Evolutionary conservation across 2,329 filamentous ascomycete species (phyloP).

Genomic region (Fusarium compactum): DNA sequence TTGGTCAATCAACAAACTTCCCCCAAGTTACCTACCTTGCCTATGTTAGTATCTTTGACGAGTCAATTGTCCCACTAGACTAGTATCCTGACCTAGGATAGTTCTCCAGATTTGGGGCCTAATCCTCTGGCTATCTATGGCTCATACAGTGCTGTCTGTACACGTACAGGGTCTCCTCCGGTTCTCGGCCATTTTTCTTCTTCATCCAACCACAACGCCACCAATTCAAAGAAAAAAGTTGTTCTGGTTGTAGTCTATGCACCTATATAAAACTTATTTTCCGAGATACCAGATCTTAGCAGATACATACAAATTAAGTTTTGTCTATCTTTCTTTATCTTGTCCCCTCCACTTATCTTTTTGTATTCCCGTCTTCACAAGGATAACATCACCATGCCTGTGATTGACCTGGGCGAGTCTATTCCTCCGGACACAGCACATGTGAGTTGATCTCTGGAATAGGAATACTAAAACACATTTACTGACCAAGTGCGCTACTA

Average conservation of each 20-base stretch:
- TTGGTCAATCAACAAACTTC: neutral
- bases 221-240: constrained; percentile 31
- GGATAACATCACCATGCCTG: constrained; percentile 55
- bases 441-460: constrained; percentile 62
- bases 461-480: neutral
- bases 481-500: neutral
- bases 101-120: constrained; percentile 12
- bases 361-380: neutral
- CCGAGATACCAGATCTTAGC: neutral
- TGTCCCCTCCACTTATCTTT: neutral
- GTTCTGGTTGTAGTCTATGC: constrained; percentile 5
- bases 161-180: constrained; percentile 23
- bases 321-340: neutral
- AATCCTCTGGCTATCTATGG: constrained; percentile 2
- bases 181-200: constrained; percentile 36
- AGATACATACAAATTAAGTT: constrained; percentile 1
- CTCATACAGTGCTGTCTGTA: constrained; percentile 9
- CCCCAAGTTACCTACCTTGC: neutral
- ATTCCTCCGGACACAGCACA: constrained; percentile 84
- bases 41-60: neutral
- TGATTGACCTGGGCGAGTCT: constrained; percentile 72
- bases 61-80: constrained; percentile 26
- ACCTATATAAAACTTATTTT: constrained; percentile 1
- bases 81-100: constrained; percentile 1
- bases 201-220: constrained; percentile 30